Evolutionary conservation across 2,329 filamentous ascomycete genomes (phyloP).

Genomic region (Canariomyces notabilis): DNA sequence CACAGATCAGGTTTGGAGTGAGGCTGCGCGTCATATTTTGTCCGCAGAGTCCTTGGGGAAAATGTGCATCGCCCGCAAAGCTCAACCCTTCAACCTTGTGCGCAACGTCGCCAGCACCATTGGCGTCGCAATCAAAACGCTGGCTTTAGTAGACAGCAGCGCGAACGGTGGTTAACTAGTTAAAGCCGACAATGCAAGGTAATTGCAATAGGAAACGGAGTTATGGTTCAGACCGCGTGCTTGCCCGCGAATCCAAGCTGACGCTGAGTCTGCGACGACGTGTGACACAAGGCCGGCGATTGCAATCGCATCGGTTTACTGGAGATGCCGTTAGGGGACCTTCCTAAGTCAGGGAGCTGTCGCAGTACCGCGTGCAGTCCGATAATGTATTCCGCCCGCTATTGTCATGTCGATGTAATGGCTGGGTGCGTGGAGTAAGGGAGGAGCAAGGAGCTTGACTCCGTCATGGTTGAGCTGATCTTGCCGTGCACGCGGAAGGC

Average conservation of each 20-base stretch:
- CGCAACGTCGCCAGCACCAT: constrained; percentile 3
- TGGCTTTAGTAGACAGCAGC: neutral
- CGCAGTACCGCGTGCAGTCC: neutral
- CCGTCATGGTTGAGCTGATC: constrained; percentile 4
- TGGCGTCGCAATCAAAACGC: constrained; percentile 3
- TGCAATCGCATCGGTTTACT: no score
- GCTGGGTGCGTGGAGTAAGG: constrained; percentile 3
- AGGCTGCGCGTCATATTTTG: neutral
- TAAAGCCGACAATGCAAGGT: neutral
- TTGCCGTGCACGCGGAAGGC: neutral
- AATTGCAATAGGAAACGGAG: constrained; percentile 4
- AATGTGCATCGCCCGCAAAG: neutral
- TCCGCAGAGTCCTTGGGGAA: constrained; percentile 1
- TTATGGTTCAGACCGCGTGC: neutral
- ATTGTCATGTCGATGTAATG: constrained; percentile 13
- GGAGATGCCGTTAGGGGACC: no score
- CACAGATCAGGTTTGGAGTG: neutral
- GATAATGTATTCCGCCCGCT: neutral
- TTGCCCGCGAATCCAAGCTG: constrained; percentile 1
- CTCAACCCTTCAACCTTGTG: neutral
- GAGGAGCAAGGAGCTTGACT: constrained; percentile 8
- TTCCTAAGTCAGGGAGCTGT: no score
- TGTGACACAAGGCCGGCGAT: no score
- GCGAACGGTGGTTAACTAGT: neutral
- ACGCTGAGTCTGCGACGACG: no score